Percentiles rank a stretch among this genome's conserved stretches.
These are phyloP conservation scores for Lactifluus rugatus DNA, from an alignment of 768 basidiomycete species.

Conservation along the genomic window DNA sequence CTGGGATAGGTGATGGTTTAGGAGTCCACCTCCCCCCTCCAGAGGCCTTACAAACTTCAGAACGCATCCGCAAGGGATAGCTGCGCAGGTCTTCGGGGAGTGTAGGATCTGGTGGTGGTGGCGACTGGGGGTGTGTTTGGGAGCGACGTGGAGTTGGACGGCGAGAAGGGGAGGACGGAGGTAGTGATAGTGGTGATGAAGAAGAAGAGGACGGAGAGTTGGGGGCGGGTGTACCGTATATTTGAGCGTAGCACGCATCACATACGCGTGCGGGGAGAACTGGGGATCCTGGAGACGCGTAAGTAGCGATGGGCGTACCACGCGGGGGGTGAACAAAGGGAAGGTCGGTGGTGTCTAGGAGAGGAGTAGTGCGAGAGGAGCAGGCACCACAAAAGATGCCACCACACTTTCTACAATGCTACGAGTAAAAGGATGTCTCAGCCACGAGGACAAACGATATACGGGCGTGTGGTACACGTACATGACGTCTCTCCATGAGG, in stretches of 20 bases:
- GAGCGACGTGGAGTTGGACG: conserved; percentile 23
- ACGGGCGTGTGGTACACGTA: conserved; percentile 29
- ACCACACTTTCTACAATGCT: conserved; percentile 83
- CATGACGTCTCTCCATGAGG: conserved; percentile 66
- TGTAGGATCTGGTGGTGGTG: conserved; percentile 25
- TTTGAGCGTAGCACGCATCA: conserved; percentile 67
- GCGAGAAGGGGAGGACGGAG: conserved; percentile 2
- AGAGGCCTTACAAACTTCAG: conserved; percentile 63
- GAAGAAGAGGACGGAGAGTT: conserved; percentile 23
- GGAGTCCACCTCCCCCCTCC: conserved; percentile 70
- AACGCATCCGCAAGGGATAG: conserved; percentile 61
- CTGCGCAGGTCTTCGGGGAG: conserved; percentile 59
- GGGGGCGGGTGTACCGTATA: conserved; percentile 44
- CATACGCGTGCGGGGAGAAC: conserved; percentile 56
- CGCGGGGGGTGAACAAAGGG: conserved; percentile 64
- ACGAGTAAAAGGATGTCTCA: not conserved
- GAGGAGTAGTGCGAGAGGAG: conserved; percentile 45
- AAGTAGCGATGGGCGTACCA: conserved; percentile 48
- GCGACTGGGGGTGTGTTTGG: conserved; percentile 27
- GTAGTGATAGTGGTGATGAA: conserved; percentile 28
- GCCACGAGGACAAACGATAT: conserved; percentile 1
- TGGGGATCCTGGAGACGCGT: conserved; percentile 50
- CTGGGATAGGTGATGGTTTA: conserved; percentile 44
- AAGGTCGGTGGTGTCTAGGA: conserved; percentile 66
- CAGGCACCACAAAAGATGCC: conserved; percentile 65